phyloP scores from a whole-genome alignment of 2,329 filamentous ascomycete genomes.

The Domatiomyces globalis region DNA sequence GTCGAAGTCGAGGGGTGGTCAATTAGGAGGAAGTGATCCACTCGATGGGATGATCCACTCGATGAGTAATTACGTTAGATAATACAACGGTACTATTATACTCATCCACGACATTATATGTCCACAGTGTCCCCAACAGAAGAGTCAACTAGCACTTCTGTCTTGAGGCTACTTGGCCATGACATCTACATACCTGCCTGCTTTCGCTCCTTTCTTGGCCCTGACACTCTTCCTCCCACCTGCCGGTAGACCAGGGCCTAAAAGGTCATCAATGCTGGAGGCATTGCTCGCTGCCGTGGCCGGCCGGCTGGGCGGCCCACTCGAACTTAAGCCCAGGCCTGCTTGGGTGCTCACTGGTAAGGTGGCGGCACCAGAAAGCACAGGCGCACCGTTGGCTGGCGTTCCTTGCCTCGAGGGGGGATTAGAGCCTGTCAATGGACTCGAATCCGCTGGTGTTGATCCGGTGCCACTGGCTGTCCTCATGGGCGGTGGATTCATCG shows the following conservation, averaged over 20 bases:
- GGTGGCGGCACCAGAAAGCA: slow-evolving; percentile 4
- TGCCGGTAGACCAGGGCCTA: slow-evolving; percentile 58
- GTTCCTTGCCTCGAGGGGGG: slow-evolving; percentile 13
- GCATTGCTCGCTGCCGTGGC: slow-evolving; percentile 75
- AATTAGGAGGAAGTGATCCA: too few relatives aligned
- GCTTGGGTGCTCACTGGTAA: slow-evolving; percentile 1
- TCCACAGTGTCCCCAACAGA: not conserved
- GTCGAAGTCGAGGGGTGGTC: too few relatives aligned
- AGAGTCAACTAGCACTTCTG: not conserved
- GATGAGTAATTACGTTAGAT: too few relatives aligned
- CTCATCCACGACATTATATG: too few relatives aligned
- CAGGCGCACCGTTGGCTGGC: slow-evolving; percentile 7
- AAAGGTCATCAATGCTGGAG: slow-evolving; percentile 86
- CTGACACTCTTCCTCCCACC: slow-evolving; percentile 43
- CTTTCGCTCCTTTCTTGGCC: slow-evolving; percentile 47
- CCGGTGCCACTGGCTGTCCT: slow-evolving; percentile 1
- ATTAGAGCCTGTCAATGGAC: not conserved
- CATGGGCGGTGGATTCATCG: not conserved
- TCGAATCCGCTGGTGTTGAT: not conserved
- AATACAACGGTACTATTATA: not conserved
- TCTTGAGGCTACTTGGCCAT: slow-evolving; percentile 51
- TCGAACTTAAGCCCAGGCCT: slow-evolving; percentile 10
- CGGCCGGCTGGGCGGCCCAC: slow-evolving; percentile 39
- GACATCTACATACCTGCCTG: slow-evolving; percentile 89
- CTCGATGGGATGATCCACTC: too few relatives aligned